A percentile compares a stretch with the other conserved stretches of the same genome.
Evolutionary conservation across 768 basidiomycete genomes (phyloP).

Genomic region (Lentinula edodes): DNA sequence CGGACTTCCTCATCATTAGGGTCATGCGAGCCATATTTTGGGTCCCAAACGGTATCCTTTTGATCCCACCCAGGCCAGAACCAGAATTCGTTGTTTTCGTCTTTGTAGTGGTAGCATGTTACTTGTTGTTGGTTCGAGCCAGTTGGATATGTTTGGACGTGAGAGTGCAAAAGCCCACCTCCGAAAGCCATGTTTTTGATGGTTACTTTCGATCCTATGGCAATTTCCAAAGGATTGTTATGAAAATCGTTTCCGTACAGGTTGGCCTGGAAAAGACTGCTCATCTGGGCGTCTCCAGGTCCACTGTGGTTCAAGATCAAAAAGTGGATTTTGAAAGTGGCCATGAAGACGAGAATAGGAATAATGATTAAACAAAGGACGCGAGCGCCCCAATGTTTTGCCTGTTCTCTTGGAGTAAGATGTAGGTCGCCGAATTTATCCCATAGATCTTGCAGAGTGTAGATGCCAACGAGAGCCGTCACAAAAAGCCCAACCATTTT

Average conservation of each 20-base stretch:
- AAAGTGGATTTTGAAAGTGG: slow-evolving; percentile 95
- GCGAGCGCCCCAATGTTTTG: slow-evolving; percentile 87
- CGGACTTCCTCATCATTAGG: slow-evolving; percentile 57
- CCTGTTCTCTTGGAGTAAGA: slow-evolving; percentile 84
- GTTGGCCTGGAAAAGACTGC: slow-evolving; percentile 96
- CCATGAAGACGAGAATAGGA: slow-evolving; percentile 89
- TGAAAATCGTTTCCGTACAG: slow-evolving; percentile 91
- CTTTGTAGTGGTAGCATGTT: slow-evolving; percentile 99
- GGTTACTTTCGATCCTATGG: slow-evolving; percentile 85
- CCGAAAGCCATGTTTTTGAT: slow-evolving; percentile 98
- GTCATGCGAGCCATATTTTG: slow-evolving; percentile 40
- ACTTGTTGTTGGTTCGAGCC: slow-evolving; percentile 95
- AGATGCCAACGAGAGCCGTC: slow-evolving; percentile 89
- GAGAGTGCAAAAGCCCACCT: slow-evolving; percentile 94
- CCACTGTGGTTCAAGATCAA: slow-evolving; percentile 90
- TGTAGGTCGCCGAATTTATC: slow-evolving; percentile 94
- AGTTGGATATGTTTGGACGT: slow-evolving; percentile 89
- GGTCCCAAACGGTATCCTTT: slow-evolving; percentile 17
- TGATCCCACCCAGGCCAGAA: slow-evolving; percentile 78
- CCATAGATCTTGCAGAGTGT: slow-evolving; percentile 98
- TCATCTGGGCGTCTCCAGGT: slow-evolving; percentile 98
- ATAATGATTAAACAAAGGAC: slow-evolving; percentile 81
- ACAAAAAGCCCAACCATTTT: slow-evolving; percentile 97
- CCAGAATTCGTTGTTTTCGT: slow-evolving; percentile 91
- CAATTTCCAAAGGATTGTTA: slow-evolving; percentile 84